A percentile compares a stretch with the other conserved stretches of the same genome.
Evolutionary conservation across 768 basidiomycete species (phyloP).

Genomic region (Kondoa malvinella): DNA sequence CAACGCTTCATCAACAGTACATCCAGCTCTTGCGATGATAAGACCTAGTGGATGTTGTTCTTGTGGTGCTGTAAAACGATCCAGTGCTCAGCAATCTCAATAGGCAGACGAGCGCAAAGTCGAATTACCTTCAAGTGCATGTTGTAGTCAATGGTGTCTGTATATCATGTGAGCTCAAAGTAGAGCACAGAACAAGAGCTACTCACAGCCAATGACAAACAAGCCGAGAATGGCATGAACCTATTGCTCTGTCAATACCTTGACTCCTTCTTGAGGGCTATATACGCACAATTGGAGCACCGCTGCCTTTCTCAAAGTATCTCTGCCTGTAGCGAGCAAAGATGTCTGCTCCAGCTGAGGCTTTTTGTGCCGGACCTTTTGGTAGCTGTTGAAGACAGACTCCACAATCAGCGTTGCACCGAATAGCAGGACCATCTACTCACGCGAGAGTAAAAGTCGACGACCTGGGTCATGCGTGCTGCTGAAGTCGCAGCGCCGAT

Average conservation of each 20-base stretch:
- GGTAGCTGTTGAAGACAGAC: slow-evolving; percentile 40
- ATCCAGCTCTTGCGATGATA: no score
- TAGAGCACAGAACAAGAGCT: no score
- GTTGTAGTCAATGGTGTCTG: neutral
- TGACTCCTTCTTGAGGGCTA: neutral
- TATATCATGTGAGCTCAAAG: no score
- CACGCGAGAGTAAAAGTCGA: slow-evolving; percentile 79
- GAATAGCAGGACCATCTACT: neutral
- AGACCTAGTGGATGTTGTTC: neutral
- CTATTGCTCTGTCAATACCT: slow-evolving; percentile 27
- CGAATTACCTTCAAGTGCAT: neutral
- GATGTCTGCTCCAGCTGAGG: slow-evolving; percentile 34
- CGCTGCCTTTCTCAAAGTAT: slow-evolving; percentile 72
- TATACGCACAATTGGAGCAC: slow-evolving; percentile 29
- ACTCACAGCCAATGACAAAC: slow-evolving; percentile 50
- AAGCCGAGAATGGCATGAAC: slow-evolving; percentile 48
- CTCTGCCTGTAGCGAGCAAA: slow-evolving; percentile 52
- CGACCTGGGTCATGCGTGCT: slow-evolving; percentile 61
- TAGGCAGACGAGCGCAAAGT: neutral
- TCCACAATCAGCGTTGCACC: neutral
- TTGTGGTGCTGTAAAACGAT: neutral
- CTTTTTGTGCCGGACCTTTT: slow-evolving; percentile 50
- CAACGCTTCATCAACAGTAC: no score
- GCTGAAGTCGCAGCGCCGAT: slow-evolving; percentile 55
- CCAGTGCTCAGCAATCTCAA: neutral